Base-by-base conservation (phyloP, 78 protist genomes). In the Pirum gemmata region DNA sequence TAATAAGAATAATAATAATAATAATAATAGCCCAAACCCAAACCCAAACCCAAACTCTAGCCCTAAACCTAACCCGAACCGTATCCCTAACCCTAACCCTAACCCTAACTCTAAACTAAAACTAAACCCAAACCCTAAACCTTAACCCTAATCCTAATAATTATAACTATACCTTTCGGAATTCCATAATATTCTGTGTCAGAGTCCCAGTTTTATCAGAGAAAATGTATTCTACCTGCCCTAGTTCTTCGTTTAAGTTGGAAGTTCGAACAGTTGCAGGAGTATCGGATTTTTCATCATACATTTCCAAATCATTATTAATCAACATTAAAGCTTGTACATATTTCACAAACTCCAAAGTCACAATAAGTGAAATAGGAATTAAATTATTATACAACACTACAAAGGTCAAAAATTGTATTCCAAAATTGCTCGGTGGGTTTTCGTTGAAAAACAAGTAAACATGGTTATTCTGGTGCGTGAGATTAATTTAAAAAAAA, bases 191-290 rank as follows among this genome's bases (percentile, higher is more conserved):
- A 86, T 98, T 98, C 25, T 80, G 78, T 1, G 99, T 98, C 77
- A 98, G 94, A 37, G 99, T 98, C 41, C 99, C 99, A 0, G 99
- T 98, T 89, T 98, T 98, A 83, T 98, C 99, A n/a, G 94, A 80
- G 91, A 97, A 94, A 36, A 93, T 36, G 61, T 91, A 85, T 73
- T 91, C 85, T 1, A 92, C 37, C 89, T 93, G 93, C 8, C 95
- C 95, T 1, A 93, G 93, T 75, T 90, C 95, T 78, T 93, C 95
- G 67, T 76, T 84, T 40, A 93, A 87, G 33, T 87, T 87, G 37
- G 91, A 83, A 8, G 95, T 93, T 21, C 92, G 89, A 25, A 93
- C 93, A 1, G 2, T 13, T 1, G 95, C 93, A 51, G 93, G 93
- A 1, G 94, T 92, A 79, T 94, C 92, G 37, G 89, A 39, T 39